These are phyloP conservation scores for Hemileccinum rubropunctum DNA, from an alignment of 768 basidiomycete species.

Conservation along the genomic window DNA sequence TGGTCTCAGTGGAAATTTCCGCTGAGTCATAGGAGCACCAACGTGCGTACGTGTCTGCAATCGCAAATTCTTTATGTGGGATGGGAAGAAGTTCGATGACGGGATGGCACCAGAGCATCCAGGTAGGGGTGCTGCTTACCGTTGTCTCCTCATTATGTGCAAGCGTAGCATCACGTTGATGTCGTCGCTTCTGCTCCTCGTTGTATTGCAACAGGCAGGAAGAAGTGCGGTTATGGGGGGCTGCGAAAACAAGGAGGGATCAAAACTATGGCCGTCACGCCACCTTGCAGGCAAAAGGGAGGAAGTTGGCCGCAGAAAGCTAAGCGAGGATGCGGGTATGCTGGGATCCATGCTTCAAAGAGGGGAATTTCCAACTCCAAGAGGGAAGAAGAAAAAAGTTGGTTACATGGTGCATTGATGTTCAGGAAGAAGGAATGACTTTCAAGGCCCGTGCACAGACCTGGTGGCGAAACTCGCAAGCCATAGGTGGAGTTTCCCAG, in stretches of 20 bases:
- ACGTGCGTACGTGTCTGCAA: conserved; percentile 19
- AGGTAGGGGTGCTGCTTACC: conserved; percentile 20
- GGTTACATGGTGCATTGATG: conserved; percentile 4
- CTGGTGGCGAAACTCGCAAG: neutral
- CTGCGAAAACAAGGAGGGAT: conserved; percentile 24
- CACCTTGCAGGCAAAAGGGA: conserved; percentile 29
- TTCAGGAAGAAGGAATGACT: conserved; percentile 5
- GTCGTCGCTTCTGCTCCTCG: conserved; percentile 24
- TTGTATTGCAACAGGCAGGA: conserved; percentile 25
- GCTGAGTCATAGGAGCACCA: conserved; percentile 18
- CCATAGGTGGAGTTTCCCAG: conserved; percentile 1
- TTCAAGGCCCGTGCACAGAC: conserved; percentile 13
- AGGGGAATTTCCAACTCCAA: conserved; percentile 16
- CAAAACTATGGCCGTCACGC: conserved; percentile 17
- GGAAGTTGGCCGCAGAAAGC: conserved; percentile 20
- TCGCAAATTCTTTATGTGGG: conserved; percentile 22
- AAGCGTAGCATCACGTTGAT: conserved; percentile 28
- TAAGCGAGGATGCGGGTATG: conserved; percentile 28
- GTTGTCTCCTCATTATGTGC: conserved; percentile 22
- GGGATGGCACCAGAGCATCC: conserved; percentile 6
- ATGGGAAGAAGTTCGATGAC: conserved; percentile 15
- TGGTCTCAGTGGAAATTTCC: conserved; percentile 19
- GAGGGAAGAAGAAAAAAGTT: conserved; percentile 4
- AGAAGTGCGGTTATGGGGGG: conserved; percentile 17
- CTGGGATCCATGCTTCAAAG: conserved; percentile 18